Evolutionary conservation across 2,329 filamentous ascomycete species (phyloP), one percentile per base, ranked within the genome.

Genomic region (Trichoderma sp.): DNA sequence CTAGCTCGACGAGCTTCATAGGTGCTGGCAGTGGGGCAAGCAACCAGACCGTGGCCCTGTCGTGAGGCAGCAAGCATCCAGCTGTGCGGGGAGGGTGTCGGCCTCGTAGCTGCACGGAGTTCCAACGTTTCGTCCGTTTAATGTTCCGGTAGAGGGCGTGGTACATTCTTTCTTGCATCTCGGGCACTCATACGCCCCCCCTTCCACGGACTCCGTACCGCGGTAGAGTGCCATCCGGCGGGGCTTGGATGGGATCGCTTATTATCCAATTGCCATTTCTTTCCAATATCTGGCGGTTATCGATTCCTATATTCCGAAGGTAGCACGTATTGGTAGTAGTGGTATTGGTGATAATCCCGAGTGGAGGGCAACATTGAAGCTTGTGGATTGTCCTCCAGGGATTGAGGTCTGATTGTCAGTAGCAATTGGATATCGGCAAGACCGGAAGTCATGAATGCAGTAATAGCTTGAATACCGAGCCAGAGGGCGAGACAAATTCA

Each of bases 51-150:
- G n/a, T 70, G 36, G 66, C 36, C 39, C 34, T 61, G 36, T 70
- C 24, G 39, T 51, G 66, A 51, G 61, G 56, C 66, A 61, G 56
- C 56, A 47, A 14, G 58, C 58, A 32, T 70, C 26, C 26, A 69
- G 57, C 57, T 70, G 67, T 26, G 57, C 28, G 21, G 39, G 67
- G 67, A 70, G 67, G 43, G 66, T 53, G 67, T 62, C 15, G 67
- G 57, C 39, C 67, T 70, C 26, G 67, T 53, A 36, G 43, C 56
- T 69, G 53, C 65, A 69, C n/a, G 36, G 36, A 9, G 39, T 26
- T 21, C n/a, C 56, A 60, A 57, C 9, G 51, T 67, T 53, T 67
- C 32, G 7, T 57, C 64, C 51, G 32, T 43, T 43, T 28, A 67
- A 58, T 57, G 32, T 43, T 58, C 53, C 53, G 66, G 66, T 28